A percentile compares a stretch with the other conserved stretches of the same genome.
These are phyloP conservation scores for Ulvella scutata DNA, from an alignment of 139 green algal genomes.

Conservation along the genomic window DNA sequence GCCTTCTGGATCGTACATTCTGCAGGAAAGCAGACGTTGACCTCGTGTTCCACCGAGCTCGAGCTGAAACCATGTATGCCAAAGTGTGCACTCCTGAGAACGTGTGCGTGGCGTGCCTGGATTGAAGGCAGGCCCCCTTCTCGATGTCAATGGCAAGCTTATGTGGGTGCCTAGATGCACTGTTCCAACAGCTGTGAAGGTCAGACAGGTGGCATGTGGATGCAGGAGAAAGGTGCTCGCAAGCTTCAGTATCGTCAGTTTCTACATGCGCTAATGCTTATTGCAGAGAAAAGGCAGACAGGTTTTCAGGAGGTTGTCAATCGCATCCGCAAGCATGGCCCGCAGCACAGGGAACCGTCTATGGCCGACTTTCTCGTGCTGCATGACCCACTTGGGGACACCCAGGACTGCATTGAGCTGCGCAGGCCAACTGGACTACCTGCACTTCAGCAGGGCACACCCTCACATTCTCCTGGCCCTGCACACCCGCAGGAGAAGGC, in stretches of 20 bases:
- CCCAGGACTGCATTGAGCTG: not conserved
- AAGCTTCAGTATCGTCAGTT: constrained; percentile 25
- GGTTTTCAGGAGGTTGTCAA: constrained; percentile 17
- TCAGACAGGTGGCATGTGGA: too few species aligned
- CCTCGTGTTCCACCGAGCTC: constrained; percentile 13
- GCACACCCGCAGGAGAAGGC: too few species aligned
- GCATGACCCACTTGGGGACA: not conserved
- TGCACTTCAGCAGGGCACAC: not conserved
- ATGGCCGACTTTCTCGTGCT: constrained; percentile 9
- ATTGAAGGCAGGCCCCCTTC: too few species aligned
- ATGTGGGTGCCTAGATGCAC: too few species aligned
- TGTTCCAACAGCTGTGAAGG: too few species aligned
- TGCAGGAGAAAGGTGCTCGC: constrained; percentile 6
- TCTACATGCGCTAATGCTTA: constrained; percentile 10
- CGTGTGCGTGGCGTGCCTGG: not conserved
- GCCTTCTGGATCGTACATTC: constrained; percentile 16
- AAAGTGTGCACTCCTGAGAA: not conserved
- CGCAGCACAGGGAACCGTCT: not conserved
- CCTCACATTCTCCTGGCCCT: too few species aligned
- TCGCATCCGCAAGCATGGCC: not conserved
- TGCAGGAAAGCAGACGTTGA: constrained; percentile 11
- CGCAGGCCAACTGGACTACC: not conserved
- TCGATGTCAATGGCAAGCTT: too few species aligned
- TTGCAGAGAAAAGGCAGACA: constrained; percentile 12
- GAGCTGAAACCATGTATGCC: constrained; percentile 2